Base-by-base conservation (phyloP, 2,329 filamentous ascomycete species). In the Talaromyces sp. region DNA sequence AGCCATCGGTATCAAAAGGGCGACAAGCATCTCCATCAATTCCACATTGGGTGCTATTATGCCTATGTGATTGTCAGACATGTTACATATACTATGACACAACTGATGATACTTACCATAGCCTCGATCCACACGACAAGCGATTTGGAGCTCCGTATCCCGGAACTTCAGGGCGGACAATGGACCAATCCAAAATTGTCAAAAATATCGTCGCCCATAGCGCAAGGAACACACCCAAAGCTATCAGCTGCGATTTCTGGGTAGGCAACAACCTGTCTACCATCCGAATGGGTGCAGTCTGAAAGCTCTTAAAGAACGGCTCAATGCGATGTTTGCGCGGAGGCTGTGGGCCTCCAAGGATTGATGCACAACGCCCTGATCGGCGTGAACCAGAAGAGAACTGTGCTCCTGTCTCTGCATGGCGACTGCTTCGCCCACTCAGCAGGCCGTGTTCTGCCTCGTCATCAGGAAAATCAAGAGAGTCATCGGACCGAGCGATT, bases 11-110 rank as follows among this genome's bases (percentile, higher is more conserved):
- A 41, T 79, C 76, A 65, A 86, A 86, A 0, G 83, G 83, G 19
- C 81, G 80, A 66, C 83, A 86, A 10, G 76, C 70, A 62, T 85
- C 78, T 0, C 83, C 83, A 67, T 85, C 80, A 3, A 85, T 64
- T 2, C 83, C 83, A 65, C 83, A 86, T n/a, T 70, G 65, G 0
- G 72, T 75, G 7, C 75, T 66, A 67, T 74, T 74, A 9, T 62
- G 59, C 72, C 73, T 70, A 43, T 7, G 58, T 1, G 17, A 52
- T 14, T 56, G 19, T 52, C 12, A 52, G 48, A 52, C 17, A 52
- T 29, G 6, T n/a, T 3, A 29, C 12, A 2, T 27, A 17, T 52
- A 29, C 19, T 27, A 9, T 12, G 29, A 31, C 43, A 43, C 9
- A n/a, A 41, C n/a, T 17, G 17, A 43, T 41, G 11, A 21, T 8